These are phyloP conservation scores for Sclerotiophoma versabilis DNA, from an alignment of 2,329 filamentous ascomycete genomes.

Conservation along the genomic window DNA sequence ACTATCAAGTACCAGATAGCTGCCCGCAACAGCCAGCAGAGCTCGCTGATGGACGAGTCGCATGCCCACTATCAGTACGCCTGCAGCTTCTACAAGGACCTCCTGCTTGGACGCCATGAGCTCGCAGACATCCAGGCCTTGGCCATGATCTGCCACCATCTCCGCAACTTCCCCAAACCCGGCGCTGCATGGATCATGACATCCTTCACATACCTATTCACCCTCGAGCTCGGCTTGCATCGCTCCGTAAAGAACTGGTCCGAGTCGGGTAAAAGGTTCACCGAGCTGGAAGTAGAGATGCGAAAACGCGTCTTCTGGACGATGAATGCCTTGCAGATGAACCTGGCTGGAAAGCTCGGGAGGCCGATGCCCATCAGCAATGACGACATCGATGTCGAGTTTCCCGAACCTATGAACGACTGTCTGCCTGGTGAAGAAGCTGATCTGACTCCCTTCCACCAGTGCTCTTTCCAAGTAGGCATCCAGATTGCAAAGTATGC, in stretches of 20 bases:
- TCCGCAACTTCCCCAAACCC: slow-evolving; percentile 80
- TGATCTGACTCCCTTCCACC: slow-evolving; percentile 51
- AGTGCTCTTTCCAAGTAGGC: slow-evolving; percentile 72
- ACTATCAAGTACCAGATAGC: slow-evolving; percentile 80
- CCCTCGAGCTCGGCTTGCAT: slow-evolving; percentile 78
- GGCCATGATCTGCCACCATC: slow-evolving; percentile 73
- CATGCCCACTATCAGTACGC: slow-evolving; percentile 82
- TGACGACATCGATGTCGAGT: slow-evolving; percentile 80
- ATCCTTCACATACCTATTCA: slow-evolving; percentile 69
- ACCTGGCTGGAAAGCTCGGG: slow-evolving; percentile 77
- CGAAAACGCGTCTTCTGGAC: slow-evolving; percentile 82
- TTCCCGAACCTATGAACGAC: slow-evolving; percentile 75
- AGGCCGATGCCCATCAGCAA: slow-evolving; percentile 76
- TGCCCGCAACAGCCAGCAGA: slow-evolving; percentile 66
- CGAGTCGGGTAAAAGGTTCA: slow-evolving; percentile 51
- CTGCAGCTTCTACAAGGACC: slow-evolving; percentile 70
- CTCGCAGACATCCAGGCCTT: slow-evolving; percentile 76
- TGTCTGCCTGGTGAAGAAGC: slow-evolving; percentile 68
- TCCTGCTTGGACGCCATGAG: slow-evolving; percentile 67
- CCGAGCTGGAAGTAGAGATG: slow-evolving; percentile 73
- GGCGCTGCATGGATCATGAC: slow-evolving; percentile 75
- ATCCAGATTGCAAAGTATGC: slow-evolving; percentile 70
- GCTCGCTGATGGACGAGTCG: slow-evolving; percentile 66
- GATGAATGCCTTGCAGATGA: slow-evolving; percentile 69
- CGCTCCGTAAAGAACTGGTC: slow-evolving; percentile 69